phyloP scores from a whole-genome alignment of 495 filamentous ascomycete genomes.

The Glonium stellatum region DNA sequence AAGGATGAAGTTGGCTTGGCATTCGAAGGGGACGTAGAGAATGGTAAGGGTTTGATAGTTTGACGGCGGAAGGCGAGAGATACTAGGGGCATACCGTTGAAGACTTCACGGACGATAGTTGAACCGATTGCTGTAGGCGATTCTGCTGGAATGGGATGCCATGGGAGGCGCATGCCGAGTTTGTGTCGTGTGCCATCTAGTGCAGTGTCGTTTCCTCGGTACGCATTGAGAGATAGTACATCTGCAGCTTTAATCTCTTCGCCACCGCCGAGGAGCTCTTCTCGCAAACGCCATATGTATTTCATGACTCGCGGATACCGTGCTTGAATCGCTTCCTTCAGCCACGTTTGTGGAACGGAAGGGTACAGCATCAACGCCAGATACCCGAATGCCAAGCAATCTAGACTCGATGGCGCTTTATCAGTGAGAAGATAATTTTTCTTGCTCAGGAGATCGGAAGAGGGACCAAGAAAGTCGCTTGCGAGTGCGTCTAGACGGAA shows the following conservation, averaged over 20 bases:
- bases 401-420: conserved; percentile 51
- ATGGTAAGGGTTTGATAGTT: neutral
- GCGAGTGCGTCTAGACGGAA: conserved; percentile 68
- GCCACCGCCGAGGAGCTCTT: conserved; percentile 13
- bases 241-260: conserved; percentile 13
- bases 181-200: neutral
- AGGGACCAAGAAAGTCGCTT: conserved; percentile 58
- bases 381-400: conserved; percentile 74
- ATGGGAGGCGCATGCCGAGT: conserved; percentile 8
- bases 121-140: neutral
- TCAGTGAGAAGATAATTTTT: conserved; percentile 50
- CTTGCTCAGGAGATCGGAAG: conserved; percentile 55
- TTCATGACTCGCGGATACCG: conserved; percentile 48
- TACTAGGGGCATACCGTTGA: conserved; percentile 8
- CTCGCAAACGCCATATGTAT: conserved; percentile 39
- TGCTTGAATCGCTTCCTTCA: conserved; percentile 53
- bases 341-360: conserved; percentile 63
- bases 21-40: neutral
- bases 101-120: neutral
- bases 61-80: neutral
- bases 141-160: conserved; percentile 4
- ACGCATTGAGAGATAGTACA: conserved; percentile 12
- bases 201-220: neutral
- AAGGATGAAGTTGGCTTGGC: conserved; percentile 9
- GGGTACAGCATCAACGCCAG: conserved; percentile 65